These are phyloP conservation scores for Furcasterigmium furcatum DNA, from an alignment of 2,329 filamentous ascomycete genomes.

Conservation along the genomic window DNA sequence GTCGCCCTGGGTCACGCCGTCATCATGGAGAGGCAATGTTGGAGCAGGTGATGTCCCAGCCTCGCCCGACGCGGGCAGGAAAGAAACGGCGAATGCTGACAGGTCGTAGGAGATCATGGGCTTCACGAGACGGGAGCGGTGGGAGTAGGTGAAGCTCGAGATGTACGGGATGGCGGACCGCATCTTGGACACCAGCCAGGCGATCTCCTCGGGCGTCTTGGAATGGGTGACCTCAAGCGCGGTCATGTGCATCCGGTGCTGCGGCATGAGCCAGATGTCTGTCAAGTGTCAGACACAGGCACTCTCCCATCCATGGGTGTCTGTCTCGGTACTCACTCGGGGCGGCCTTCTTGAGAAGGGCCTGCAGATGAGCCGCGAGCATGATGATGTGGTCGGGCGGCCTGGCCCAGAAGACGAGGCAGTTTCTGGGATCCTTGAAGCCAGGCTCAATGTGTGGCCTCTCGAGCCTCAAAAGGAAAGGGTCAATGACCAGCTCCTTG, in stretches of 20 bases:
- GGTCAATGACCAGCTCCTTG: slow-evolving; percentile 69
- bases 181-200: slow-evolving; percentile 55
- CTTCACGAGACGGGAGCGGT: slow-evolving; percentile 74
- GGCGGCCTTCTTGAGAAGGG: slow-evolving; percentile 57
- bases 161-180: slow-evolving; percentile 55
- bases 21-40: slow-evolving; percentile 28
- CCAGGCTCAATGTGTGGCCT: slow-evolving; percentile 60
- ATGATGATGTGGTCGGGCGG: slow-evolving; percentile 69
- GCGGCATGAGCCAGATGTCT: slow-evolving; percentile 87
- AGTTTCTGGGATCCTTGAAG: slow-evolving; percentile 74
- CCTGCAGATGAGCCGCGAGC: slow-evolving; percentile 68
- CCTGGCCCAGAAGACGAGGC: slow-evolving; percentile 84
- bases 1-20: slow-evolving; percentile 48
- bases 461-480: slow-evolving; percentile 68
- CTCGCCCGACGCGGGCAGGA: slow-evolving; percentile 75
- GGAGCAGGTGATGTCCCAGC: slow-evolving; percentile 33
- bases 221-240: slow-evolving; percentile 82
- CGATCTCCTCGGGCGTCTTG: slow-evolving; percentile 66
- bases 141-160: slow-evolving; percentile 61
- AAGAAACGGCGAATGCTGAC: slow-evolving; percentile 81
- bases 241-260: slow-evolving; percentile 77
- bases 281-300: slow-evolving; percentile 4
- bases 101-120: slow-evolving; percentile 82
- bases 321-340: slow-evolving; percentile 70
- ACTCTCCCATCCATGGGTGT: no score